These are phyloP conservation scores for Blastomyces parvus DNA, from an alignment of 2,329 filamentous ascomycete genomes.

Conservation along the genomic window DNA sequence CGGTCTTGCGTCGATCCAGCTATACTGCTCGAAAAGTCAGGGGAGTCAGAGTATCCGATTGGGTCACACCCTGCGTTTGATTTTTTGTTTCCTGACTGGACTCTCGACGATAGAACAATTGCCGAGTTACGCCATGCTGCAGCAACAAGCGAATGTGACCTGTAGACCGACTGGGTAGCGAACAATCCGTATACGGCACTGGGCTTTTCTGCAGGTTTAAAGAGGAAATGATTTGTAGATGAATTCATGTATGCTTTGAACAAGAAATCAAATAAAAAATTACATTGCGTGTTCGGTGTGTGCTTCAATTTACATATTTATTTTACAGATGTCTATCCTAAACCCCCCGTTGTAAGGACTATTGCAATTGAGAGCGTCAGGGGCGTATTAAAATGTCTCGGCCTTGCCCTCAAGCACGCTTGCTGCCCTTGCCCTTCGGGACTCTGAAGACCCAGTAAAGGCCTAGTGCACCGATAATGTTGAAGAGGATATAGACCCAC, in stretches of 20 bases:
- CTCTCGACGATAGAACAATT: background rate
- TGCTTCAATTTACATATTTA: background rate
- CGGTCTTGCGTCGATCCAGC: background rate
- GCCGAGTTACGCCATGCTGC: background rate
- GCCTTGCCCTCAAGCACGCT: background rate
- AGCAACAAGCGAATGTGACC: background rate
- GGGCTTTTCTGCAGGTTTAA: background rate
- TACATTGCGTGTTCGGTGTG: background rate
- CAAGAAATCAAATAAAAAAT: background rate
- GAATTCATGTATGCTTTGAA: background rate
- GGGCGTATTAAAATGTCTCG: background rate
- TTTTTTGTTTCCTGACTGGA: background rate
- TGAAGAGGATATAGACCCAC: slow-evolving; percentile 57
- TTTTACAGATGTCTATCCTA: background rate
- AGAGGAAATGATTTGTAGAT: background rate
- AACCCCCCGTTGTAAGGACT: background rate
- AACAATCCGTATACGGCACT: background rate
- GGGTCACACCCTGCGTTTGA: background rate
- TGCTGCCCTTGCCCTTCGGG: slow-evolving; percentile 23
- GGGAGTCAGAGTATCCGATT: background rate
- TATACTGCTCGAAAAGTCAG: background rate
- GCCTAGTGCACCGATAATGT: slow-evolving; percentile 48
- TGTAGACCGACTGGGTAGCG: background rate
- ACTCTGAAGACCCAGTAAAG: slow-evolving; percentile 57
- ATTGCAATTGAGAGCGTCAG: background rate